These are phyloP conservation scores for Russula compacta DNA, from an alignment of 768 basidiomycete genomes.

Conservation along the genomic window DNA sequence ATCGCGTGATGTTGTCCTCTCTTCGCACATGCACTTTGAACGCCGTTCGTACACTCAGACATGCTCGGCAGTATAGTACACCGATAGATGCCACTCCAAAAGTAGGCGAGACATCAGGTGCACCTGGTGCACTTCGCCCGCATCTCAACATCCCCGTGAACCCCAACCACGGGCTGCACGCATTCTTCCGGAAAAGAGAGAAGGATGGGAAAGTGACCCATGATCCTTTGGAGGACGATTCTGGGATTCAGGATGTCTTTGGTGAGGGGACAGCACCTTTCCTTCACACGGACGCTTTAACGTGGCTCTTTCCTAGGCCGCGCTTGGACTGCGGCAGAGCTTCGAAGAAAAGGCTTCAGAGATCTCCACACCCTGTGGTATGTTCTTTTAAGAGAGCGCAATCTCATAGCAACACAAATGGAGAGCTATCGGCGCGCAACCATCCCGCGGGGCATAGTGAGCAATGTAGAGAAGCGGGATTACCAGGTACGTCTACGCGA, in stretches of 20 bases:
- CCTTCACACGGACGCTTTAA: not conserved
- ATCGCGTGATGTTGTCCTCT: constrained; percentile 8
- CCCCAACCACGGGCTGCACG: constrained; percentile 67
- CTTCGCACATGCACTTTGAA: constrained; percentile 4
- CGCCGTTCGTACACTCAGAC: not conserved
- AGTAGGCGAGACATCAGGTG: not conserved
- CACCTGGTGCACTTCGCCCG: constrained; percentile 31
- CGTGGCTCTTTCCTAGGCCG: constrained; percentile 46
- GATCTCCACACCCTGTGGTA: constrained; percentile 97
- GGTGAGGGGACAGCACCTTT: constrained; percentile 30
- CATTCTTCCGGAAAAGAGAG: constrained; percentile 58
- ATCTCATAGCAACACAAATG: constrained; percentile 80
- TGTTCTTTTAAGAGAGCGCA: constrained; percentile 77
- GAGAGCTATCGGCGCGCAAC: constrained; percentile 61
- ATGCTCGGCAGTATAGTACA: constrained; percentile 11
- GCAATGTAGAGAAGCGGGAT: not conserved
- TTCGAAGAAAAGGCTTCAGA: constrained; percentile 83
- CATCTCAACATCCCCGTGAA: constrained; percentile 37
- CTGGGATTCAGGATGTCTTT: constrained; percentile 27
- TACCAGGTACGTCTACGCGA: constrained; percentile 11
- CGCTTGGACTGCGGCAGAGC: constrained; percentile 77
- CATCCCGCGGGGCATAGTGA: constrained; percentile 25
- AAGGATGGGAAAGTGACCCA: constrained; percentile 43
- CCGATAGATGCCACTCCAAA: not conserved
- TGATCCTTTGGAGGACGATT: constrained; percentile 36